phyloP scores from a whole-genome alignment of 345 rosid genomes.

The Litchi chinensis region DNA sequence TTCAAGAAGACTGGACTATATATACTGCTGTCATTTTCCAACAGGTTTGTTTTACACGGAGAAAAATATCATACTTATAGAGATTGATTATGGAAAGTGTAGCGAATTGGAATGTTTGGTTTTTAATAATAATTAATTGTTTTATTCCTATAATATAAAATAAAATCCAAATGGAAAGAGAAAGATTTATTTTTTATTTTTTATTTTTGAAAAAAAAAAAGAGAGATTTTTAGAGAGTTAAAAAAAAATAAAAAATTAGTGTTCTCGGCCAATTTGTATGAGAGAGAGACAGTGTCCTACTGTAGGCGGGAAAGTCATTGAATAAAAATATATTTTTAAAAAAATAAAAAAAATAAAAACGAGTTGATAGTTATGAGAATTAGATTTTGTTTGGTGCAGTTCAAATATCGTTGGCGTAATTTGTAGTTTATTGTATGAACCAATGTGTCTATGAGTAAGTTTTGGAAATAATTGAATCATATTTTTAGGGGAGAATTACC shows the following conservation, averaged over 20 bases:
- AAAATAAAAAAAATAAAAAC: no score
- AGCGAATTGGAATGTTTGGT: neutral
- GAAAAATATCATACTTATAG: neutral
- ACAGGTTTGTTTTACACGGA: neutral
- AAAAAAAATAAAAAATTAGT: neutral
- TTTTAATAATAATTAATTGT: neutral
- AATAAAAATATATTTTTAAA: neutral
- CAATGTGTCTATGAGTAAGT: no score
- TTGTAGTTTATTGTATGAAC: no score
- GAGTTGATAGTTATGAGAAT: no score
- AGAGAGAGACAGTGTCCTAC: conserved; percentile 2
- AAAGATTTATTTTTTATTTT: neutral
- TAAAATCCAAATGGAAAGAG: neutral
- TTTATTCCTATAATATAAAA: neutral
- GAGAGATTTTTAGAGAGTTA: no score
- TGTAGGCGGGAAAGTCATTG: conserved; percentile 17
- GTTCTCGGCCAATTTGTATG: neutral
- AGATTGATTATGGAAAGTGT: neutral
- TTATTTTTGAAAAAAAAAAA: neutral
- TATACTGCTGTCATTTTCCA: neutral
- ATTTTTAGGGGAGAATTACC: no score
- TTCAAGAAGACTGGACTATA: neutral
- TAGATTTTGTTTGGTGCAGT: no score
- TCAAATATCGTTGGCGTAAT: no score
- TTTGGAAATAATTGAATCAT: no score